Evolutionary conservation across 768 basidiomycete species (phyloP).

Genomic region (Suillus fuscotomentosus): DNA sequence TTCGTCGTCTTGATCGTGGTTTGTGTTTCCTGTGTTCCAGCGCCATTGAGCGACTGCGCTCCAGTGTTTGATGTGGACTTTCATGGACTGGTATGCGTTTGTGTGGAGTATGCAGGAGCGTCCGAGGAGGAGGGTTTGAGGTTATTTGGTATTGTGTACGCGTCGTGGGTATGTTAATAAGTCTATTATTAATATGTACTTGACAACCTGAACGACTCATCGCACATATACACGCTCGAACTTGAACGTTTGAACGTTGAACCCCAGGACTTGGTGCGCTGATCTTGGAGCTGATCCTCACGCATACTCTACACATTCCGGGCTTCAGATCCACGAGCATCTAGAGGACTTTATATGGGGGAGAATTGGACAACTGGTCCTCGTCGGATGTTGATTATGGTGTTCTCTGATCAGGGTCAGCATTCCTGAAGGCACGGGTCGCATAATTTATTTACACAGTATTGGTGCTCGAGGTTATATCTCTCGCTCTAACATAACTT

Average conservation of each 20-base stretch:
- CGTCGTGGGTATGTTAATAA: background rate
- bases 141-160: conserved; percentile 1
- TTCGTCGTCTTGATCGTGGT: conserved; percentile 40
- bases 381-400: background rate
- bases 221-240: too few relatives aligned
- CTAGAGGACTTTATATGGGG: background rate
- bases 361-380: background rate
- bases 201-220: too few relatives aligned
- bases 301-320: background rate
- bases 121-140: background rate
- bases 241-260: too few relatives aligned
- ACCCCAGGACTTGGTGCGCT: too few relatives aligned
- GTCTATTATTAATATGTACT: too few relatives aligned
- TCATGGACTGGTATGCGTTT: conserved; percentile 47
- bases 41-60: conserved; percentile 88
- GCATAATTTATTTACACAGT: background rate
- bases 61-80: conserved; percentile 81
- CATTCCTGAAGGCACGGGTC: background rate
- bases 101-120: background rate
- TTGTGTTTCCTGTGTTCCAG: conserved; percentile 57
- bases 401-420: background rate
- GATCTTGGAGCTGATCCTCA: too few relatives aligned
- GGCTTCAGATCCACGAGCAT: background rate
- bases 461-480: background rate
- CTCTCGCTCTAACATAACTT: too few relatives aligned